phyloP scores from a whole-genome alignment of 1,284 basidiomycete species.

The Ustilago loliicola region DNA sequence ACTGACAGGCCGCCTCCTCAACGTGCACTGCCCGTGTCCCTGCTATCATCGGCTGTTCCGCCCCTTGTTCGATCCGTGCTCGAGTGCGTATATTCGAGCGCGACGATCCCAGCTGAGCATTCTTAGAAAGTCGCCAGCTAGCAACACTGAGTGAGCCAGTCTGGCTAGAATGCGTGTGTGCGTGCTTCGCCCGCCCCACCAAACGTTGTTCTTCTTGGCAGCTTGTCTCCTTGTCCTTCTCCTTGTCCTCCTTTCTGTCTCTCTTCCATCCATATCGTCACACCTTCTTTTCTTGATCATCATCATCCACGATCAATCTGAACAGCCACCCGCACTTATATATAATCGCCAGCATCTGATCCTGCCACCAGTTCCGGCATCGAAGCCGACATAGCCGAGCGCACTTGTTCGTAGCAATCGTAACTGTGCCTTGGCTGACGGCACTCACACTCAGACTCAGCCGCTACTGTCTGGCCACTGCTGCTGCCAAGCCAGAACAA shows the following conservation, averaged over 20 bases:
- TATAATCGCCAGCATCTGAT: not conserved
- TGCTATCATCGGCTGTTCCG: constrained; percentile 8
- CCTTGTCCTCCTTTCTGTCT: not conserved
- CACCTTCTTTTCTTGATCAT: not conserved
- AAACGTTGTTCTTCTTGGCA: not conserved
- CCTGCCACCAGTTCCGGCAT: not conserved
- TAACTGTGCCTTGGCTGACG: no score
- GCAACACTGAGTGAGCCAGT: not conserved
- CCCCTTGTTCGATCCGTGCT: constrained; percentile 23
- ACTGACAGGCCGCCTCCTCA: not conserved
- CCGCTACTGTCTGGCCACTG: no score
- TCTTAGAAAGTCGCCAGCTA: not conserved
- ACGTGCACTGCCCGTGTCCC: constrained; percentile 9
- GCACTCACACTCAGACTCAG: no score
- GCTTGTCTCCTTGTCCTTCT: not conserved
- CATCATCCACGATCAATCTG: not conserved
- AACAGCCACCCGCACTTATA: no score
- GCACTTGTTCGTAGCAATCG: not conserved
- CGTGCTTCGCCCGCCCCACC: constrained; percentile 1
- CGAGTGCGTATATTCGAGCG: constrained; percentile 3
- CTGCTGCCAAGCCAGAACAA: not conserved
- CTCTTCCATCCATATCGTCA: not conserved
- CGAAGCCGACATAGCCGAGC: not conserved
- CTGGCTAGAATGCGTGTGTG: no score
- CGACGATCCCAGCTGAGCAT: no score